phyloP scores from a whole-genome alignment of 805 yeast genomes.

The Kodamaea laetipori region DNA sequence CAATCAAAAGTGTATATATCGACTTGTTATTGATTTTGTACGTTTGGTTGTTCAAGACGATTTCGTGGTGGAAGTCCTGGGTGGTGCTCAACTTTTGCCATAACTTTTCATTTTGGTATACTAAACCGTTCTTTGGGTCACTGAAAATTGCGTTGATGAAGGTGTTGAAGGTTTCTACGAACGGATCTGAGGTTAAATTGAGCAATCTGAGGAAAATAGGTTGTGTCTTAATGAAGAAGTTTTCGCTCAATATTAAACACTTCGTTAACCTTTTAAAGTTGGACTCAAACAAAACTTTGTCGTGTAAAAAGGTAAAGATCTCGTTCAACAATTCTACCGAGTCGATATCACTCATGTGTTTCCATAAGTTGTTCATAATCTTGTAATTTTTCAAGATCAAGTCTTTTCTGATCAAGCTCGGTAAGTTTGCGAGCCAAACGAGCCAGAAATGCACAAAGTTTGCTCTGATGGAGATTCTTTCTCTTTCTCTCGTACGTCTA shows the following conservation, averaged over 20 bases:
- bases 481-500: slow-evolving; percentile 35
- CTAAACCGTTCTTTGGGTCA: slow-evolving; percentile 51
- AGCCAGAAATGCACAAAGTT: slow-evolving; percentile 66
- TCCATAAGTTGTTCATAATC: slow-evolving; percentile 68
- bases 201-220: slow-evolving; percentile 40
- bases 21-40: slow-evolving; percentile 70
- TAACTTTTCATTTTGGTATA: slow-evolving; percentile 48
- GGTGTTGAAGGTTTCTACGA: slow-evolving; percentile 42
- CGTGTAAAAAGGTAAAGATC: slow-evolving; percentile 51
- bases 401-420: slow-evolving; percentile 64
- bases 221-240: slow-evolving; percentile 61
- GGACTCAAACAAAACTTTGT: slow-evolving; percentile 57
- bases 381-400: slow-evolving; percentile 53
- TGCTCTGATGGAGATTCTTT: slow-evolving; percentile 51
- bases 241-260: slow-evolving; percentile 75
- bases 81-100: slow-evolving; percentile 37
- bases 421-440: slow-evolving; percentile 48
- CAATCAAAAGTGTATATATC: slow-evolving; percentile 59
- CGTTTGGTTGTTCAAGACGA: slow-evolving; percentile 41
- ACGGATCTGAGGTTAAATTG: slow-evolving; percentile 9
- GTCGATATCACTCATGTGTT: slow-evolving; percentile 58
- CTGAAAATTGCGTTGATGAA: slow-evolving; percentile 54
- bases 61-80: slow-evolving; percentile 36
- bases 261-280: slow-evolving; percentile 68
- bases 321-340: slow-evolving; percentile 37